phyloP scores from a whole-genome alignment of 1,284 basidiomycete species.

The Trichosporon sp. region DNA sequence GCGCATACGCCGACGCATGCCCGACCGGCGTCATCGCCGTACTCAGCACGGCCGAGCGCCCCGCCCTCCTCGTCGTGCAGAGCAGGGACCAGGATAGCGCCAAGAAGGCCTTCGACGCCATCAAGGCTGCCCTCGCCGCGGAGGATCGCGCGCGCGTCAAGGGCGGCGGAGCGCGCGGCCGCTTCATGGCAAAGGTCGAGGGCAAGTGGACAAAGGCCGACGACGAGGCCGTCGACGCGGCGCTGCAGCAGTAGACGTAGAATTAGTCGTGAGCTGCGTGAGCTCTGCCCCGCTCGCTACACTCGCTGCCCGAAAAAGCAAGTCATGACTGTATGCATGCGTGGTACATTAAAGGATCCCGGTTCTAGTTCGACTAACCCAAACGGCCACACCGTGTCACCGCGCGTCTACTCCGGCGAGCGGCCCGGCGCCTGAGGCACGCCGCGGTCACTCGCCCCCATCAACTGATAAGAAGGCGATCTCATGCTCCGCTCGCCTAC shows the following conservation, averaged over 20 bases:
- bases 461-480: too few relatives aligned
- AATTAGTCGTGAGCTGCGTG: too few relatives aligned
- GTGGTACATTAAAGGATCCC: background rate
- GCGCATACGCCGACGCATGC: background rate
- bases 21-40: slow-evolving; percentile 51
- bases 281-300: background rate
- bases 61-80: slow-evolving; percentile 58
- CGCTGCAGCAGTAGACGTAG: background rate
- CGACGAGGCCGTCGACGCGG: slow-evolving; percentile 18
- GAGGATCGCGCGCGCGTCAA: slow-evolving; percentile 39
- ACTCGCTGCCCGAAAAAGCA: background rate
- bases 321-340: background rate
- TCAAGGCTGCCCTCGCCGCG: slow-evolving; percentile 58
- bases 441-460: background rate
- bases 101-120: slow-evolving; percentile 56
- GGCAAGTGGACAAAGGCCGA: slow-evolving; percentile 44
- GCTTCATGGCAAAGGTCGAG: slow-evolving; percentile 48
- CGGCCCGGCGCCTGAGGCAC: background rate
- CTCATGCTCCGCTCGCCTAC: background rate
- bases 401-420: background rate
- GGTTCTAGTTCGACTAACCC: background rate
- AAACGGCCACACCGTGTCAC: background rate
- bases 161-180: slow-evolving; percentile 49
- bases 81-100: slow-evolving; percentile 60
- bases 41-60: slow-evolving; percentile 17